These are phyloP conservation scores for Eleusine indica DNA, from an alignment of 176 grass and related monocot genomes.

Conservation along the genomic window DNA sequence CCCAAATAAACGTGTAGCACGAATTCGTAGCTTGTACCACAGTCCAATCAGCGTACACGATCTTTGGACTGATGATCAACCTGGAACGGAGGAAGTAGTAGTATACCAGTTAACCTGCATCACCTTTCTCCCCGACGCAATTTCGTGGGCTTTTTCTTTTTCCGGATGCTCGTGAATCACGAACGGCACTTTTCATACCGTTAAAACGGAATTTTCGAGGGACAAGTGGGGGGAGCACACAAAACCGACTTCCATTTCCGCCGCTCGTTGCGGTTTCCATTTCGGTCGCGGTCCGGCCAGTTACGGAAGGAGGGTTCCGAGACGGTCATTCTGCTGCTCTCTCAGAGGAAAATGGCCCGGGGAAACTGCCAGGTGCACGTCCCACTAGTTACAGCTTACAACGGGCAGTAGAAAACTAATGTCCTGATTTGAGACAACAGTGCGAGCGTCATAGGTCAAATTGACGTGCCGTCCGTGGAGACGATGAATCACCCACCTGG, in stretches of 20 bases:
- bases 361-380: background rate
- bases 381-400: background rate
- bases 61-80: too few species aligned
- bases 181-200: background rate
- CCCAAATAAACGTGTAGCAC: background rate
- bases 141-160: background rate
- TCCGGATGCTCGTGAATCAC: background rate
- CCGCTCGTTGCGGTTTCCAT: background rate
- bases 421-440: conserved; percentile 1
- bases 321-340: background rate
- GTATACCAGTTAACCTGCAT: too few species aligned
- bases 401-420: background rate
- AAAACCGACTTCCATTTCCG: background rate
- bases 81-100: too few species aligned
- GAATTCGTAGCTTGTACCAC: too few species aligned
- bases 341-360: background rate
- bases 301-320: background rate
- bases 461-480: background rate
- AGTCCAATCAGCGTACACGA: too few species aligned
- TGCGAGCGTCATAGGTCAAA: background rate
- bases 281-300: background rate
- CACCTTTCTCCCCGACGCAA: too few species aligned
- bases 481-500: too few species aligned
- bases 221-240: background rate
- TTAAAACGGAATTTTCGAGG: background rate